Percentiles rank a stretch among this genome's conserved stretches.
These are phyloP conservation scores for Corylus avellana DNA, from an alignment of 306 rosid genomes.

Conservation along the genomic window DNA sequence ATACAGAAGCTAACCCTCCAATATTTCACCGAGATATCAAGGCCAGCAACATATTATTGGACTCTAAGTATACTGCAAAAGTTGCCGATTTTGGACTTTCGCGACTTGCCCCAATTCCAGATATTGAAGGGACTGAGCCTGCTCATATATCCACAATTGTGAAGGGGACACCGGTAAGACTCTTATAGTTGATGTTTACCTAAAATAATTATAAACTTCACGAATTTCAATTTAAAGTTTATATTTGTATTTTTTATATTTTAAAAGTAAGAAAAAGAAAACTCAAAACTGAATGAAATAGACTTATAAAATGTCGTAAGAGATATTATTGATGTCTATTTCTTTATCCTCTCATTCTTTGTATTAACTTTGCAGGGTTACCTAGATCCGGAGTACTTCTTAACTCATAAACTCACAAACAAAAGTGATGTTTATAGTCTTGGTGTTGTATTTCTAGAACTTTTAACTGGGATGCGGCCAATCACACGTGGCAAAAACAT, in stretches of 20 bases:
- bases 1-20: slow-evolving; percentile 96
- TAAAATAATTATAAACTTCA: background rate
- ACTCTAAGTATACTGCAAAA: slow-evolving; percentile 62
- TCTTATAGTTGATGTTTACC: slow-evolving; percentile 3
- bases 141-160: slow-evolving; percentile 84
- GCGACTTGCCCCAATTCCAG: slow-evolving; percentile 90
- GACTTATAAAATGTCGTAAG: background rate
- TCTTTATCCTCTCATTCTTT: slow-evolving; percentile 4
- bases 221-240: no score
- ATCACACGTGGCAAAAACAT: slow-evolving; percentile 91
- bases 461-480: slow-evolving; percentile 89
- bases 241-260: background rate
- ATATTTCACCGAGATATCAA: slow-evolving; percentile 94
- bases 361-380: slow-evolving; percentile 29
- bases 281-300: background rate
- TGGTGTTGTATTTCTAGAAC: slow-evolving; percentile 81
- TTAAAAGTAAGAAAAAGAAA: background rate
- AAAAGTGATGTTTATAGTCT: slow-evolving; percentile 10
- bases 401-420: background rate
- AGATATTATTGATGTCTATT: background rate
- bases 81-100: slow-evolving; percentile 99
- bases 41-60: slow-evolving; percentile 91
- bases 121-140: slow-evolving; percentile 73
- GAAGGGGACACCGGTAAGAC: slow-evolving; percentile 94
- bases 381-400: slow-evolving; percentile 9